A percentile compares a stretch with the other conserved stretches of the same genome.
phyloP scores from a whole-genome alignment of 306 rosid species.

The Pterocarpus santalinus region DNA sequence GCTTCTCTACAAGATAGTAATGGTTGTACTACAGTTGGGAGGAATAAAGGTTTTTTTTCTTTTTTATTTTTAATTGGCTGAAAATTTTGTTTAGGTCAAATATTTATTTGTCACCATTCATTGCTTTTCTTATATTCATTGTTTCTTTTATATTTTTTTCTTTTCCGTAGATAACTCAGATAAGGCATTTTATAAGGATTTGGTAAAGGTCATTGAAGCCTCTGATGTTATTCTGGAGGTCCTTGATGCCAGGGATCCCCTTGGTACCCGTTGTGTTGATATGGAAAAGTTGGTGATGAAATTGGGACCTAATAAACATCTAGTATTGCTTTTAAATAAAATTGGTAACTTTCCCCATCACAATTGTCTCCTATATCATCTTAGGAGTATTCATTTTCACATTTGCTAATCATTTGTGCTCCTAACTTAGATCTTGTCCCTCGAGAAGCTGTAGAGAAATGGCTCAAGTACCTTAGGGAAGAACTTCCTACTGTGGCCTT shows the following conservation, averaged over 20 bases:
- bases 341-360: constrained; percentile 63
- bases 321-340: constrained; percentile 90
- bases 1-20: too few species aligned
- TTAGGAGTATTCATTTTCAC: too few species aligned
- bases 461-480: constrained; percentile 95
- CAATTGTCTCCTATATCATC: too few species aligned
- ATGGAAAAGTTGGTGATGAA: constrained; percentile 93
- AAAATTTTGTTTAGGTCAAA: too few species aligned
- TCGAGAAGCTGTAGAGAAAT: constrained; percentile 87
- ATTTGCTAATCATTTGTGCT: too few species aligned
- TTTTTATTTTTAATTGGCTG: too few species aligned
- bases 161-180: constrained; percentile 62
- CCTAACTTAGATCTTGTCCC: constrained; percentile 83
- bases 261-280: constrained; percentile 89
- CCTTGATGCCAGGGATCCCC: constrained; percentile 97
- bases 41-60: constrained; percentile 60
- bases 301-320: constrained; percentile 80
- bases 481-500: constrained; percentile 67
- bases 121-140: too few species aligned
- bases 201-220: constrained; percentile 84
- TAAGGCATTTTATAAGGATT: constrained; percentile 87
- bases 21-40: constrained; percentile 11
- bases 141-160: too few species aligned
- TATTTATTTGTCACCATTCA: too few species aligned
- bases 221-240: constrained; percentile 97